Base-by-base conservation (phyloP, 2,329 filamentous ascomycete genomes). In the Bipolaris victoriae region DNA sequence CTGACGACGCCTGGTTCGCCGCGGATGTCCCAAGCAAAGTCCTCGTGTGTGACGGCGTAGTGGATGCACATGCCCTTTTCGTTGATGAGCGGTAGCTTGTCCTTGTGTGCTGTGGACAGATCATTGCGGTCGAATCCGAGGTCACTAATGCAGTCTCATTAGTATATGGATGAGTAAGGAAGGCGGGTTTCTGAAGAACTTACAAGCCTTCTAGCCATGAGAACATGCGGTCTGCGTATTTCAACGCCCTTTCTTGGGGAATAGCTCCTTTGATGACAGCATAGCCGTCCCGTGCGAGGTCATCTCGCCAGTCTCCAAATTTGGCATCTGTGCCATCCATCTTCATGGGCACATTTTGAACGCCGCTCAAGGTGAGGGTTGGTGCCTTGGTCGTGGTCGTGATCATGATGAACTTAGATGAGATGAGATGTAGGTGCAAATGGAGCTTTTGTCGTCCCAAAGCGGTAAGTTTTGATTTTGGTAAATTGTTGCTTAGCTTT, bases 251-350 rank as follows among this genome's bases (percentile, higher is more conserved):
- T 18, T 79, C 79, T 1, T 60, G 65, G 0, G 80, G 77, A 41
- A 83, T 76, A 1, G 79, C 79, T 1, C 76, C 76, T 54, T 82
- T 82, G 52, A 83, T 69, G n/a, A 83, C 74, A 1, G 77, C 78
- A 59, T 52, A 52, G 10, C 50, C 50, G 13, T 52, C 50, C 10
- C 50, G 33, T 5, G 41, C 50, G 5, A 52, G 50, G 22, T 78
- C 74, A 37, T 75, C 72, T 24, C 71, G 61, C 71, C 74, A 78
- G 63, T 77, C 73, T 10, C 70, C 69, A 46, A 57, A 72, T 7
- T 58, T 49, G 6, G 55, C 18, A 20, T 72, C 66, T 31, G 61
- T 60, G n/a, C 63, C 64, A 29, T 66, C 65, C 5, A 66, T 41
- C 13, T 51, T 62, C 55, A 68, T 58, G 22, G 33, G 46, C 10